Percentiles rank a stretch among this genome's conserved stretches.
These are phyloP conservation scores for Geotrichum histeridarum DNA, from an alignment of 1,139 yeast genomes.

Conservation along the genomic window DNA sequence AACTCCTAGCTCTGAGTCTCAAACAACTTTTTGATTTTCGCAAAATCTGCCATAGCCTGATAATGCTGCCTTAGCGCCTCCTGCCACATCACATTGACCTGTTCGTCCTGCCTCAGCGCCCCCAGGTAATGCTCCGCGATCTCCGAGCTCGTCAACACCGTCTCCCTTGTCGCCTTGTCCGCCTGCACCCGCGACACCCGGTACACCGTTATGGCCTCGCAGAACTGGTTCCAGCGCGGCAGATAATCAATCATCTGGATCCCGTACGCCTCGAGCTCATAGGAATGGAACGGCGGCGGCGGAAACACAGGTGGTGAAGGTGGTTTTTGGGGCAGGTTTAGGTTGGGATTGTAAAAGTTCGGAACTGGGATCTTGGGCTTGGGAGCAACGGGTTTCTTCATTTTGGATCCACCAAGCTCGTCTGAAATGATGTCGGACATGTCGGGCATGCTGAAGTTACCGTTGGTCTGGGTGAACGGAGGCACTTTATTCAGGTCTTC, in stretches of 20 bases:
- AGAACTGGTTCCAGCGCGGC: conserved; percentile 28
- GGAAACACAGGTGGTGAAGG: conserved; percentile 16
- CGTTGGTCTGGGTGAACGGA: conserved; percentile 42
- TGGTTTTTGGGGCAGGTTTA: conserved; percentile 12
- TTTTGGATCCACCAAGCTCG: conserved; percentile 5
- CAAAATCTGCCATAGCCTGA: conserved; percentile 25
- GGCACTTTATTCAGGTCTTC: conserved; percentile 32
- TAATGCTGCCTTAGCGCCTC: conserved; percentile 29
- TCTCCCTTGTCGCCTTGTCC: conserved; percentile 25
- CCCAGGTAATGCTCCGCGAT: conserved; percentile 28
- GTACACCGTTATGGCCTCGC: conserved; percentile 29
- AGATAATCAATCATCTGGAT: conserved; percentile 26
- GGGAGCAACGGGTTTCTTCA: background rate
- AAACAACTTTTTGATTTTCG: conserved; percentile 17
- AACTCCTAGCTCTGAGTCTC: background rate
- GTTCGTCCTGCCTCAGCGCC: conserved; percentile 33
- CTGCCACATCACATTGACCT: conserved; percentile 28
- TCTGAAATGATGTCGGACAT: conserved; percentile 24
- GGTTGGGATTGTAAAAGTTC: background rate
- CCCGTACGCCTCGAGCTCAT: conserved; percentile 21
- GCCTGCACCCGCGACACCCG: conserved; percentile 30
- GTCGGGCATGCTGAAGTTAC: conserved; percentile 40
- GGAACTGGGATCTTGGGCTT: background rate
- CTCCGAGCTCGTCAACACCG: conserved; percentile 23
- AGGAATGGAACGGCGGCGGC: background rate